These are phyloP conservation scores for Zymoseptoria crescenta DNA, from an alignment of 2,329 filamentous ascomycete species.

Conservation along the genomic window DNA sequence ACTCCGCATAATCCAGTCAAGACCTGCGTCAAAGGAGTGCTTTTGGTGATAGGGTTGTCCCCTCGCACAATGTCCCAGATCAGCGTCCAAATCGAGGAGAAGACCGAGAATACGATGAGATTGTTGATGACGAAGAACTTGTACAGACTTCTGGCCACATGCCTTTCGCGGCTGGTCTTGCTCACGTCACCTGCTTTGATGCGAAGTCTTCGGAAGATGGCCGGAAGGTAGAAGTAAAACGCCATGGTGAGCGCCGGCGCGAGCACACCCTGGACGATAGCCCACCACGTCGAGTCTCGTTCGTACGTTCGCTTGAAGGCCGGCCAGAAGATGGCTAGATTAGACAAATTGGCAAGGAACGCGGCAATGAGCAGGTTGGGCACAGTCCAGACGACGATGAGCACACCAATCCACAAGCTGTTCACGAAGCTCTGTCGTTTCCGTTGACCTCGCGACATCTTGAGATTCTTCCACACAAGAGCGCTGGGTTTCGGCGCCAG, in stretches of 20 bases:
- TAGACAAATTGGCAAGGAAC: conserved; percentile 78
- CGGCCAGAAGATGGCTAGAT: conserved; percentile 72
- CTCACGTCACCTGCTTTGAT: conserved; percentile 79
- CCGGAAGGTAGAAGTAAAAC: conserved; percentile 79
- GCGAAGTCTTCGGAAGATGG: conserved; percentile 81
- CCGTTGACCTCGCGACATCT: conserved; percentile 59
- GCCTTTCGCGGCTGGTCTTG: conserved; percentile 84
- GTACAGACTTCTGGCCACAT: conserved; percentile 85
- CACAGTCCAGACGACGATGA: conserved; percentile 80
- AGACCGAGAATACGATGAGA: conserved; percentile 84
- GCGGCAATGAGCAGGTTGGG: conserved; percentile 93
- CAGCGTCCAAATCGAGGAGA: conserved; percentile 73
- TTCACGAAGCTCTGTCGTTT: conserved; percentile 69
- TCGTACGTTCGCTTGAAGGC: conserved; percentile 61
- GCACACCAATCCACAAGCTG: conserved; percentile 69
- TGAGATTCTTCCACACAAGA: conserved; percentile 92
- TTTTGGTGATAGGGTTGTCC: conserved; percentile 50
- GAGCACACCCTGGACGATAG: conserved; percentile 82
- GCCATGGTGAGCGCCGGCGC: conserved; percentile 81
- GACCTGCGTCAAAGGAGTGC: conserved; percentile 54
- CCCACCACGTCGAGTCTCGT: conserved; percentile 62
- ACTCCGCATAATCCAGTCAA: conserved; percentile 72
- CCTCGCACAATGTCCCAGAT: conserved; percentile 51
- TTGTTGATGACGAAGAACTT: conserved; percentile 98
- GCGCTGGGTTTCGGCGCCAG: conserved; percentile 83